These are phyloP conservation scores for Colletotrichum trifolii DNA, from an alignment of 2,329 filamentous ascomycete species.

Conservation along the genomic window DNA sequence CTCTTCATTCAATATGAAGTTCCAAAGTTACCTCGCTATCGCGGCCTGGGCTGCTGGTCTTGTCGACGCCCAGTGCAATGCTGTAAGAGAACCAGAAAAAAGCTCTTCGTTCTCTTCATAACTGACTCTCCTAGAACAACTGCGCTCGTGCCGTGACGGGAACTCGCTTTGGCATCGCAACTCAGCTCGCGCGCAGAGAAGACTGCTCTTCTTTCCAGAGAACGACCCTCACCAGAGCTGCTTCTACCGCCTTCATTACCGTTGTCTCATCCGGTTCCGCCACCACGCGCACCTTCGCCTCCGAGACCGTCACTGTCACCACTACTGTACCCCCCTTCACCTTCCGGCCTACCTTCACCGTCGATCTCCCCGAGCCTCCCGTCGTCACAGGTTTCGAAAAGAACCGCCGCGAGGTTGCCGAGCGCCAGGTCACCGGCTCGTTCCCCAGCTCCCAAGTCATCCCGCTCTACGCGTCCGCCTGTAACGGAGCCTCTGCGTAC, in stretches of 20 bases:
- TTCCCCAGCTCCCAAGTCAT: neutral
- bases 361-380: constrained; percentile 2
- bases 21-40: constrained; percentile 6
- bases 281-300: constrained; percentile 2
- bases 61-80: constrained; percentile 23
- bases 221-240: constrained; percentile 4
- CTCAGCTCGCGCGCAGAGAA: neutral
- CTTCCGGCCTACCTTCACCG: neutral
- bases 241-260: constrained; percentile 37
- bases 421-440: constrained; percentile 4
- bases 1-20: constrained; percentile 13
- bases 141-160: constrained; percentile 22
- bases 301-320: constrained; percentile 10
- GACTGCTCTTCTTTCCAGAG: constrained; percentile 22
- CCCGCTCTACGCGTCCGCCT: constrained; percentile 42
- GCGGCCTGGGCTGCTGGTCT: constrained; percentile 5
- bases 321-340: constrained; percentile 9
- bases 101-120: neutral
- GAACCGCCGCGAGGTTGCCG: constrained; percentile 8
- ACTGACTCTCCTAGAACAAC: constrained; percentile 14
- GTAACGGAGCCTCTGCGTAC: constrained; percentile 38
- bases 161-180: constrained; percentile 9
- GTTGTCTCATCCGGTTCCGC: constrained; percentile 1
- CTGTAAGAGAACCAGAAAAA: neutral
- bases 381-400: constrained; percentile 1